A percentile compares a stretch with the other conserved stretches of the same genome.
These are phyloP conservation scores for Geranomyces variabilis DNA, from an alignment of 192 early-diverging fungal genomes.

Conservation along the genomic window DNA sequence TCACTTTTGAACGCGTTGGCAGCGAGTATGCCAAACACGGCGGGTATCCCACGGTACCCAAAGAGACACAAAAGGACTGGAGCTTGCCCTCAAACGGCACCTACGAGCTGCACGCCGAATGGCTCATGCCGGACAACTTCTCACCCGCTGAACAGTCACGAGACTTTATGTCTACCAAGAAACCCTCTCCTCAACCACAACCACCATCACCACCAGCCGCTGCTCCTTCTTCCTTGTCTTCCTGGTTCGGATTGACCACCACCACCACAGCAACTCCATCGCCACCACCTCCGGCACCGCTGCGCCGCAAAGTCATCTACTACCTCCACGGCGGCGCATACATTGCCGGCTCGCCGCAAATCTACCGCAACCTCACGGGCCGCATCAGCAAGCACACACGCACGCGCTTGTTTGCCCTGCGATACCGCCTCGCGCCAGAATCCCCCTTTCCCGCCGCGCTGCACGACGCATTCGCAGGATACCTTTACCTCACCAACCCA, in stretches of 20 bases:
- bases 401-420: conserved; percentile 32
- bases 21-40: background rate
- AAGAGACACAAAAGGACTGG: conserved; percentile 12
- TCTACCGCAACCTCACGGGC: conserved; percentile 39
- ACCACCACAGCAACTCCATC: background rate
- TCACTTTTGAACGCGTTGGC: conserved; percentile 34
- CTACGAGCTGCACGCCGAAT: conserved; percentile 25
- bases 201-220: no score
- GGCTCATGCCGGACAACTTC: conserved; percentile 8
- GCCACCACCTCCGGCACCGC: background rate
- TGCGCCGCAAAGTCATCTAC: conserved; percentile 32
- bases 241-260: background rate
- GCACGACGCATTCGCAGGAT: conserved; percentile 53
- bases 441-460: conserved; percentile 49
- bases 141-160: no score
- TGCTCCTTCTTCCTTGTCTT: no score
- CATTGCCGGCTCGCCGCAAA: conserved; percentile 32
- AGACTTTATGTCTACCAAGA: no score
- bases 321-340: conserved; percentile 53
- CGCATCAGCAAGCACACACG: conserved; percentile 40
- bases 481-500: conserved; percentile 49
- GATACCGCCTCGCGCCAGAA: conserved; percentile 55
- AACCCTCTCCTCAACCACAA: no score
- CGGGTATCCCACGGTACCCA: conserved; percentile 27
- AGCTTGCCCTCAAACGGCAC: background rate